Conservation (phyloP, 2,329 filamentous ascomycete species). For the Rachicladosporium sp. region DNA sequence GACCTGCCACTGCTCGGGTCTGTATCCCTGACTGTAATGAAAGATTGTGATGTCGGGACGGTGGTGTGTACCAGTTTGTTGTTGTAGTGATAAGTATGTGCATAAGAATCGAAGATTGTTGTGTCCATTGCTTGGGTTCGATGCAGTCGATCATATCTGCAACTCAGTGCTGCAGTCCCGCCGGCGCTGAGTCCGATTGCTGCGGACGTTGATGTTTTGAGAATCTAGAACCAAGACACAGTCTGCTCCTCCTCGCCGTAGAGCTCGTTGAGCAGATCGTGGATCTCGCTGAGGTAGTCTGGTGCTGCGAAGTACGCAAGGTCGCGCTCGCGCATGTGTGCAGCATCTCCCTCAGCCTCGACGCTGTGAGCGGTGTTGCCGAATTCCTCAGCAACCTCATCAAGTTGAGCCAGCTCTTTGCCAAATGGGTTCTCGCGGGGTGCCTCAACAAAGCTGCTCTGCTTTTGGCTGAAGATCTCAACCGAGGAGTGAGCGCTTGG, state of each 20-base stretch:
- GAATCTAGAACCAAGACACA: constrained; percentile 1
- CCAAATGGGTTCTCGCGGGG: constrained; percentile 60
- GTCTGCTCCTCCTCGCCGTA: constrained; percentile 12
- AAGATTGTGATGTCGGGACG: too few species aligned
- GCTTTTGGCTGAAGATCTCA: constrained; percentile 39
- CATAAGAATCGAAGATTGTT: too few species aligned
- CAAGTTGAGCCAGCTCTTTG: constrained; percentile 79
- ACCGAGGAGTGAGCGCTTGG: constrained; percentile 42
- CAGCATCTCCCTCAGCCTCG: constrained; percentile 61
- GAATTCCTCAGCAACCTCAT: constrained; percentile 86
- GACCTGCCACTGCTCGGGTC: too few species aligned
- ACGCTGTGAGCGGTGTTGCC: constrained; percentile 45
- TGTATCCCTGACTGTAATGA: too few species aligned
- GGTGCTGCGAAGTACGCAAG: constrained; percentile 63
- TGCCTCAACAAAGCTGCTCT: constrained; percentile 32
- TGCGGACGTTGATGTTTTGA: too few species aligned
- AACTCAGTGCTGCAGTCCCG: too few species aligned
- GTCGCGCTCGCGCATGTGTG: constrained; percentile 55
- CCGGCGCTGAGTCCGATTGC: too few species aligned
- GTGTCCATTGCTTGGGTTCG: too few species aligned
- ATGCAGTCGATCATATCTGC: too few species aligned
- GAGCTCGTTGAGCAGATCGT: constrained; percentile 47
- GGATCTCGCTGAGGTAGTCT: constrained; percentile 75
- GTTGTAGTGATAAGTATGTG: too few species aligned
- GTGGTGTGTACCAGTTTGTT: too few species aligned